Percentiles rank a stretch among this genome's conserved stretches.
phyloP scores from a whole-genome alignment of 2,329 filamentous ascomycete genomes.

The Elsinoe batatas region DNA sequence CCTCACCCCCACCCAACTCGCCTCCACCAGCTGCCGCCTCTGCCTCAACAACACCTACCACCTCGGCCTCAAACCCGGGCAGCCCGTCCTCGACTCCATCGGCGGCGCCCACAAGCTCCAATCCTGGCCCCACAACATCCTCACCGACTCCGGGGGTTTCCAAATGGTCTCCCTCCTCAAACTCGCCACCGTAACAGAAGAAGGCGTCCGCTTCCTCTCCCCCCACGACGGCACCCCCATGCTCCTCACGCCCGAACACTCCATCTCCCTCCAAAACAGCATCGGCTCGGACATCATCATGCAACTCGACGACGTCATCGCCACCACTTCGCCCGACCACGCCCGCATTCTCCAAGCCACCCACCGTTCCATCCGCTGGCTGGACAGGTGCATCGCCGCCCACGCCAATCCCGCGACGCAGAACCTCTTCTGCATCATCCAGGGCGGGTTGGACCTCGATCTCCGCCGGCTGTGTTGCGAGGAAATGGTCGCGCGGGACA shows the following conservation, averaged over 20 bases:
- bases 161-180: slow-evolving; percentile 97
- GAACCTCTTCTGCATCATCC: slow-evolving; percentile 97
- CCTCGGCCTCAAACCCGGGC: slow-evolving; percentile 85
- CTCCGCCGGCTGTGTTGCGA: slow-evolving; percentile 73
- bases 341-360: slow-evolving; percentile 88
- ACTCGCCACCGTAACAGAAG: slow-evolving; percentile 86
- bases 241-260: slow-evolving; percentile 95
- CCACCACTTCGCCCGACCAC: slow-evolving; percentile 84
- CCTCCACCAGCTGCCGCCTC: slow-evolving; percentile 76
- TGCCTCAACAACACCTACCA: slow-evolving; percentile 99
- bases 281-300: slow-evolving; percentile 99
- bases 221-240: slow-evolving; percentile 93
- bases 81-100: slow-evolving; percentile 74
- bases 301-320: slow-evolving; percentile 97
- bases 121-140: slow-evolving; percentile 88
- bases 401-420: slow-evolving; percentile 75
- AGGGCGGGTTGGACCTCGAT: slow-evolving; percentile 83
- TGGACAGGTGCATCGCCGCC: slow-evolving; percentile 86
- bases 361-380: slow-evolving; percentile 87
- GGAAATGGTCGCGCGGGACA: slow-evolving; percentile 82
- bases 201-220: slow-evolving; percentile 90
- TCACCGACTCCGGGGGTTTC: slow-evolving; percentile 67
- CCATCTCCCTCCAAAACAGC: slow-evolving; percentile 88
- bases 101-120: slow-evolving; percentile 92
- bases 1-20: slow-evolving; percentile 81